Evolutionary conservation across 306 rosid species (phyloP), one percentile per base, ranked within the genome.

Genomic region (Acacia confusa): DNA sequence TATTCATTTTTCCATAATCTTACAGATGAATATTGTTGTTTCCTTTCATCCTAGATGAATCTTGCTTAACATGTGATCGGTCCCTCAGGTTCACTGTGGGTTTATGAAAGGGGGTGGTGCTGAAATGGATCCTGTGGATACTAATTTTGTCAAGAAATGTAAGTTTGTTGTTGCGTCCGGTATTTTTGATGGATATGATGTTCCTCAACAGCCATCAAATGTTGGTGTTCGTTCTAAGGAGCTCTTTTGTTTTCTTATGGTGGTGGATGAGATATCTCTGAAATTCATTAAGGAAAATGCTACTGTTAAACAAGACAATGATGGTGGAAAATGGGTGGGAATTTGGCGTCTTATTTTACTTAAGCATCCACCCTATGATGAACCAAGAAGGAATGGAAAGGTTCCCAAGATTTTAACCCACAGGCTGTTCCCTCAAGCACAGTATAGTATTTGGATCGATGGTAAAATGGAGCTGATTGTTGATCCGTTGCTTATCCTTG

Each of bases 381-480:
- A 95, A 82, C 99, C 99, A 72, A 92, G 99, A 81, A 86, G 99
- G 84, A 95, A 95, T 76, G 99, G 98, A 77, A 95, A 93, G 86
- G 97, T 95, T 82, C 98, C 99, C 14, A 95, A 95, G 87, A 95
- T 95, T 72, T 30, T 95, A 89, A 93, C 95, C 55, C 99, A 95
- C 84, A 89, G 97, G 61, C 77, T 95, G 72, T 95, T 89, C 87
- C 97, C 99, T 81, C 89, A 90, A 72, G 93, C 98, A 67, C 99
- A 87, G 76, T 93, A 95, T 82, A 93, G 98, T 85, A 93, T 95
- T 72, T 95, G 99, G 99, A 92, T 95, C 28, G 99, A 95, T 88
- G 99, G 97, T 81, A 95, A 95, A 89, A 95, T 95, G 99, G 99
- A 93, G 92, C 90, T 93, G 75, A 77, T 95, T 44, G 98, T 93